Conservation (phyloP, 352 stramenopile genomes). For the Globisporangium okanoganense region DNA sequence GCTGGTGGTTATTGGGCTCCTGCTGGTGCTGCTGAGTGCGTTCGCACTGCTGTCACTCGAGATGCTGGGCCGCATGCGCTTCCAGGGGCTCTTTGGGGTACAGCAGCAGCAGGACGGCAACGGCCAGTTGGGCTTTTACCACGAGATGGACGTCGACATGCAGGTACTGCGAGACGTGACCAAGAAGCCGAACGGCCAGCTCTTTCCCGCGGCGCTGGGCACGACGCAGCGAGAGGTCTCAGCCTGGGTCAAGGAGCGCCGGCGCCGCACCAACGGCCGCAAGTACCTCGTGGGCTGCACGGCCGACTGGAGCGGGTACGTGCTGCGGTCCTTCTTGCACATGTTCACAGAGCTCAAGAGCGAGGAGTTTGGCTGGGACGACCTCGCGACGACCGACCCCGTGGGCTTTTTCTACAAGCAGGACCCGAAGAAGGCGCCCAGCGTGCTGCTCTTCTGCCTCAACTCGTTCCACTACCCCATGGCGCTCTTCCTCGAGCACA, state of each 20-base stretch:
- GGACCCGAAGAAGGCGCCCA: constrained; percentile 56
- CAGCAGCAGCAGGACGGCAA: constrained; percentile 28
- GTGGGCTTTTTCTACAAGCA: constrained; percentile 61
- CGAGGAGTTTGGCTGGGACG: constrained; percentile 56
- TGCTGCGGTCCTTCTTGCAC: constrained; percentile 59
- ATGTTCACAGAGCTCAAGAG: constrained; percentile 66
- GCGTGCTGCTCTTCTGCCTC: constrained; percentile 73
- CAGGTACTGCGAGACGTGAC: constrained; percentile 33
- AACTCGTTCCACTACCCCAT: constrained; percentile 68
- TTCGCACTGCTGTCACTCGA: constrained; percentile 39
- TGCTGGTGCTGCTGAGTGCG: constrained; percentile 25
- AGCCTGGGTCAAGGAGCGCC: constrained; percentile 59
- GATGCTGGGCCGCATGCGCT: constrained; percentile 41
- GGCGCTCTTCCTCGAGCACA: constrained; percentile 58
- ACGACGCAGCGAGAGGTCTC: constrained; percentile 44
- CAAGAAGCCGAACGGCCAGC: constrained; percentile 26
- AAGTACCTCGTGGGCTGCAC: constrained; percentile 71
- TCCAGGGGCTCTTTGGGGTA: constrained; percentile 43
- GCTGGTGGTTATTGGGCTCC: not conserved
- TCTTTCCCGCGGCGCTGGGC: constrained; percentile 36
- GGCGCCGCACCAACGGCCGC: constrained; percentile 60
- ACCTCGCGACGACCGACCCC: constrained; percentile 51
- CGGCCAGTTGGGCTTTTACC: constrained; percentile 65
- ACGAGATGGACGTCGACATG: constrained; percentile 81
- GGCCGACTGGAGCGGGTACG: constrained; percentile 55